These are phyloP conservation scores for Monilinia laxa DNA, from an alignment of 2,329 filamentous ascomycete species.

Conservation along the genomic window DNA sequence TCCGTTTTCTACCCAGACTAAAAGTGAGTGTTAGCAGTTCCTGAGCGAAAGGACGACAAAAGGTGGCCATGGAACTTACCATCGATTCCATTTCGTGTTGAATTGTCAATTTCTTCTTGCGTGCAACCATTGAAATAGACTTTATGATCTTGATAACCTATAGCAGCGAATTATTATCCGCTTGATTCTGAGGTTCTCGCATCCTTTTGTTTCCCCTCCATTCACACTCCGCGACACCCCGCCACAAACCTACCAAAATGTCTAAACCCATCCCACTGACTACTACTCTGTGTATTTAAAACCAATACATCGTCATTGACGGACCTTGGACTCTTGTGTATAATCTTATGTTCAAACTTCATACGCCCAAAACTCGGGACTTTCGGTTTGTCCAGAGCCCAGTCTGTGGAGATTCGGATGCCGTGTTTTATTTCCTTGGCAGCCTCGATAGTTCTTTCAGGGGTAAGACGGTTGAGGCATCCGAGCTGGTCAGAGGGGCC, in stretches of 20 bases:
- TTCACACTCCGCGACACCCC: no score
- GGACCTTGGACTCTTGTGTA: constrained; percentile 50
- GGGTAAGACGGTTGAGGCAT: constrained; percentile 47
- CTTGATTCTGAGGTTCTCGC: no score
- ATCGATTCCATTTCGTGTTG: constrained; percentile 34
- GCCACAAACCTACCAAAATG: constrained; percentile 38
- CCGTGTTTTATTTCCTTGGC: constrained; percentile 21
- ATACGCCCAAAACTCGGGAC: constrained; percentile 44
- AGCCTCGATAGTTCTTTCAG: constrained; percentile 41
- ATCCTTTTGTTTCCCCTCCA: not conserved
- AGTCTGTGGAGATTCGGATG: constrained; percentile 19
- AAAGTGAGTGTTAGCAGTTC: not conserved
- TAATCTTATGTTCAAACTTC: constrained; percentile 55
- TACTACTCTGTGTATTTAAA: constrained; percentile 52
- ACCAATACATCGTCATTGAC: constrained; percentile 63
- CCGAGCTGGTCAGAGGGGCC: constrained; percentile 47
- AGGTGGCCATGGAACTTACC: constrained; percentile 25
- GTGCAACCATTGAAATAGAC: constrained; percentile 41
- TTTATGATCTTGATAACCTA: constrained; percentile 40
- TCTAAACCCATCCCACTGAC: constrained; percentile 49
- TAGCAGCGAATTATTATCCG: not conserved
- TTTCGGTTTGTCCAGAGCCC: constrained; percentile 8
- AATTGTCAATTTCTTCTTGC: constrained; percentile 33
- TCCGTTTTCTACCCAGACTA: constrained; percentile 45
- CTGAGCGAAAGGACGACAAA: no score